These are phyloP conservation scores for Tinospora cordifolia DNA, from an alignment of 164 flowering plant species.

Conservation along the genomic window DNA sequence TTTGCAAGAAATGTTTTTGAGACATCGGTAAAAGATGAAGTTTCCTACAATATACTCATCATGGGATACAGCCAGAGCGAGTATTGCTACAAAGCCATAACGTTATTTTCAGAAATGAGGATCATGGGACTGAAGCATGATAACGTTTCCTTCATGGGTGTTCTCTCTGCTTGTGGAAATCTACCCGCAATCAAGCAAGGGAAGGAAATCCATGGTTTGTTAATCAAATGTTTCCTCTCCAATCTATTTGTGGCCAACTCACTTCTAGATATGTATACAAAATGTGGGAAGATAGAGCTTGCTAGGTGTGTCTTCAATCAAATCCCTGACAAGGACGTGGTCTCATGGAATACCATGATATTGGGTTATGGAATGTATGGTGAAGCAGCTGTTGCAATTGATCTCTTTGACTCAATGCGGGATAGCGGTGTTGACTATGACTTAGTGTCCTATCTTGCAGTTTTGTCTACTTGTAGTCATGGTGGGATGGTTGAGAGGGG, in stretches of 20 bases:
- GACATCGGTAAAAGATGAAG: conserved; percentile 26
- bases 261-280: not conserved
- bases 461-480: conserved; percentile 8
- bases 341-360: conserved; percentile 4
- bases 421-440: not conserved
- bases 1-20: conserved; percentile 32
- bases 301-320: conserved; percentile 3
- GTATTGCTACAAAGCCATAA: conserved; percentile 17
- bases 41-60: conserved; percentile 42
- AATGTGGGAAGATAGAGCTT: conserved; percentile 3
- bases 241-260: conserved; percentile 7
- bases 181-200: conserved; percentile 3
- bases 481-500: conserved; percentile 6
- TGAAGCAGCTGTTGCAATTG: not conserved
- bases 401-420: conserved; percentile 4
- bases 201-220: conserved; percentile 8
- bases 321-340: not conserved
- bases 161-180: conserved; percentile 4
- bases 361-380: conserved; percentile 9
- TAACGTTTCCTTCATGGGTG: conserved; percentile 25
- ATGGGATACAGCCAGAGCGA: conserved; percentile 29
- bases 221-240: not conserved
- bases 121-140: conserved; percentile 21
- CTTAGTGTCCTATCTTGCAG: conserved; percentile 5
- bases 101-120: conserved; percentile 26